Conservation (phyloP, 495 filamentous ascomycete genomes). For the Cercophora scortea region DNA sequence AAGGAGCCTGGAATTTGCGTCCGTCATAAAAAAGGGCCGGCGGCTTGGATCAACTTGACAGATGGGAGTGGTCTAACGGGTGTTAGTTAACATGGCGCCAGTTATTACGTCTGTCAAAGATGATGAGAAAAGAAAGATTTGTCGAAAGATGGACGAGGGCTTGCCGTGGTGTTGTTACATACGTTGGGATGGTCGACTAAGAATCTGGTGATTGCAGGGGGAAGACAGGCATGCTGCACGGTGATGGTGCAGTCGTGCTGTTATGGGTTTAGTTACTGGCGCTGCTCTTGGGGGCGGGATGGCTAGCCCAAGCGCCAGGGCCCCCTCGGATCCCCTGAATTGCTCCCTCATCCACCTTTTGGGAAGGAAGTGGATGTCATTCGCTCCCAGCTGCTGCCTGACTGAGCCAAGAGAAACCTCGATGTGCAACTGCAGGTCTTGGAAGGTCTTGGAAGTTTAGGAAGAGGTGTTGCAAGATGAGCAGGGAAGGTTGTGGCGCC, state of each 20-base stretch:
- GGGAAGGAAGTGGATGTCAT: constrained; percentile 1
- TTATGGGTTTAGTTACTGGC: neutral
- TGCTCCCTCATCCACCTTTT: neutral
- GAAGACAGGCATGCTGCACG: neutral
- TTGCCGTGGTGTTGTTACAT: too few species aligned
- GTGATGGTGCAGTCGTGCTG: neutral
- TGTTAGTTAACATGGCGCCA: too few species aligned
- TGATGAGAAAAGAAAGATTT: too few species aligned
- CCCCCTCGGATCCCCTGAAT: neutral
- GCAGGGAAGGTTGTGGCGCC: too few species aligned
- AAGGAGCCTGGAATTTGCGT: too few species aligned
- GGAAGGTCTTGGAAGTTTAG: neutral
- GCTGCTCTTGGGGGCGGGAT: neutral
- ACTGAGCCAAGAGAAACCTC: constrained; percentile 10
- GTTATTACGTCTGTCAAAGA: too few species aligned
- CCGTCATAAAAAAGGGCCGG: too few species aligned
- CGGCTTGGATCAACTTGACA: too few species aligned
- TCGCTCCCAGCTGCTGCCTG: constrained; percentile 1
- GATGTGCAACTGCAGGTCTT: constrained; percentile 4
- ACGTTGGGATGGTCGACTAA: too few species aligned
- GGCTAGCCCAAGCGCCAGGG: neutral
- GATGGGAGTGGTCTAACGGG: too few species aligned
- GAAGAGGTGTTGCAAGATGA: too few species aligned
- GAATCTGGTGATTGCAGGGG: neutral
- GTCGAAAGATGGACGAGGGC: too few species aligned